These are phyloP conservation scores for Panicum miliaceum DNA, from an alignment of 176 grass and related monocot species.

Conservation along the genomic window DNA sequence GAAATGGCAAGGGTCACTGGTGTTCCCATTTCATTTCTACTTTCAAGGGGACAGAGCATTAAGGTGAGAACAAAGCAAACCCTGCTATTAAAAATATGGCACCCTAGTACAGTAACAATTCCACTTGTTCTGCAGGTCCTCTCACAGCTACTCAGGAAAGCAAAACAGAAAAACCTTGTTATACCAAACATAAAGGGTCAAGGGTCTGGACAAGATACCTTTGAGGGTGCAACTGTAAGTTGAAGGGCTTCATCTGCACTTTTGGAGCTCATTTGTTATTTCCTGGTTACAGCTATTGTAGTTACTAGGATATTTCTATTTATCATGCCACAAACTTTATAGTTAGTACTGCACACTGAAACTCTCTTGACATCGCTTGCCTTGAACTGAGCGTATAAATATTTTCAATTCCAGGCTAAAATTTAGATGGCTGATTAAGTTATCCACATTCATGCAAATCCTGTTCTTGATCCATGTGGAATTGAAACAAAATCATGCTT, in stretches of 20 bases:
- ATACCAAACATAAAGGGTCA: conserved; percentile 98
- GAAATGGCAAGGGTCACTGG: conserved; percentile 99
- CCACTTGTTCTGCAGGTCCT: conserved; percentile 67
- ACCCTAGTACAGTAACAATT: conserved; percentile 42
- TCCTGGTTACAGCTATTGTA: conserved; percentile 17
- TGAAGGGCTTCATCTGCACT: conserved; percentile 26
- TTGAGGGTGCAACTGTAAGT: conserved; percentile 99
- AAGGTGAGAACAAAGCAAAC: conserved; percentile 58
- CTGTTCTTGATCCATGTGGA: conserved; percentile 5
- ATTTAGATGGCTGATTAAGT: not conserved
- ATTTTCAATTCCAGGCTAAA: conserved; percentile 22
- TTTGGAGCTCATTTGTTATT: conserved; percentile 8
- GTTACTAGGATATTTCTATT: conserved; percentile 5
- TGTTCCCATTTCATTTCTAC: conserved; percentile 94
- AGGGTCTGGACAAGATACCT: conserved; percentile 80
- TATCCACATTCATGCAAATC: not conserved
- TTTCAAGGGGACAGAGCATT: conserved; percentile 96
- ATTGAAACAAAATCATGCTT: conserved; percentile 17
- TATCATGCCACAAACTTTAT: not conserved
- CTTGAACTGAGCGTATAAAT: conserved; percentile 21
- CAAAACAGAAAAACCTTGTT: conserved; percentile 94
- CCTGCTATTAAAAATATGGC: not conserved
- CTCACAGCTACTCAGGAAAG: conserved; percentile 92
- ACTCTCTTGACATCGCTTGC: conserved; percentile 31
- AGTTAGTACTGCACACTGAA: conserved; percentile 9